Conservation (phyloP, 306 rosid genomes). For the Gillenia trifoliata region DNA sequence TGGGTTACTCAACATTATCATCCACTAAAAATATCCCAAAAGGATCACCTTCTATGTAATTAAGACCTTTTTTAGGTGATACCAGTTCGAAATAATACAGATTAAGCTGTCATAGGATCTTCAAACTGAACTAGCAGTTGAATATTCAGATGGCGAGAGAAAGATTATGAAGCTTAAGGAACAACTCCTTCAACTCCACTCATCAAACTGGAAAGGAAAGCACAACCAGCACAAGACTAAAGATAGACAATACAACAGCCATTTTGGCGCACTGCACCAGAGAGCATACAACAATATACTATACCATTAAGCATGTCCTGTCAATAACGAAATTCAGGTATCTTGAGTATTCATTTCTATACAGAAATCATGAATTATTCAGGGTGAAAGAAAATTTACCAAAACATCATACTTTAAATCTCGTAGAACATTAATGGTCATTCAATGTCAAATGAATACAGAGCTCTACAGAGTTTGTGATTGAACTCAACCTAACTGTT, state of each 20-base stretch:
- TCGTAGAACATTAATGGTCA: neutral
- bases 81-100: neutral
- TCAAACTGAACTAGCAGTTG: neutral
- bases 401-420: neutral
- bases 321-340: neutral
- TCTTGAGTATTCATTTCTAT: neutral
- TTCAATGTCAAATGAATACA: neutral
- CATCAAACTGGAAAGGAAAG: neutral
- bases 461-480: neutral
- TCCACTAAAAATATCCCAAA: too few relatives aligned
- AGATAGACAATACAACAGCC: neutral
- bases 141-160: neutral
- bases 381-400: neutral
- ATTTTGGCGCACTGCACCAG: neutral
- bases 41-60: too few relatives aligned
- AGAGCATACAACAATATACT: neutral
- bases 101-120: neutral
- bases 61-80: too few relatives aligned
- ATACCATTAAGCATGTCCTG: neutral
- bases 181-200: neutral
- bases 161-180: neutral
- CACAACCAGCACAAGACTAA: neutral
- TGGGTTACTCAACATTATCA: neutral
- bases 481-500: neutral
- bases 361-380: neutral